Evolutionary conservation across 2,329 filamentous ascomycete genomes (phyloP), one percentile per base, ranked within the genome.

Genomic region (Aspergillus pseudonomiae): DNA sequence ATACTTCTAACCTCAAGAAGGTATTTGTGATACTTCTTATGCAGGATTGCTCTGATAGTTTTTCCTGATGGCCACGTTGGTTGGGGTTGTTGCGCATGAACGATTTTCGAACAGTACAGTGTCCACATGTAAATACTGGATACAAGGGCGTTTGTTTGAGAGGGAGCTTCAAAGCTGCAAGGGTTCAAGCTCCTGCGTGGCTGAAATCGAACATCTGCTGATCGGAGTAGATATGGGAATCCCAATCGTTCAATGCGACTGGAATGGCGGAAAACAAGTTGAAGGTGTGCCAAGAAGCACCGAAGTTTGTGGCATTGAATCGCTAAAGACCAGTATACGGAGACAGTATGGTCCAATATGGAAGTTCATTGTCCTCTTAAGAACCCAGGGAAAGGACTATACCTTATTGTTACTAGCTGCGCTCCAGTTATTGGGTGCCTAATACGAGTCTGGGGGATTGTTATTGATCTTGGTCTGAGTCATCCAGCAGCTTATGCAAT

Each of bases 351-450:
- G 14, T 30, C 26, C 26, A 28, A 19, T 28, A 28, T 50, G 1
- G 46, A 50, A 50, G 26, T 50, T 14, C 26, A 3, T 28, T 19
- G 26, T 41, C 16, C 16, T 41, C 14, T 16, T 16, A 36, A 36
- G 34, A 36, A 16, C 16, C 34, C 39, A 30, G 14, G 46, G 46
- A 30, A 19, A 26, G 19, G 52, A 24, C 28, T 36, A 24, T 34
- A 14, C 52, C n/a, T 54, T 28, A 36, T 54, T 54, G 30, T 54
- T 54, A 55, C 52, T 55, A 39, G 34, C n/a, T 28, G 52, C 21
- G 9, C 52, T 16, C 14, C 6, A 36, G n/a, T 19, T 24, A 36
- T 55, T 55, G 52, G 30, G 21, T 14, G 52, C 52, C 48, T 52
- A 55, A 39, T 26, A 55, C 52, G 52, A 26, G 32, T 39, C 24